Evolutionary conservation across 2,329 filamentous ascomycete species (phyloP).

Genomic region (Arthrobotrys megalospora): DNA sequence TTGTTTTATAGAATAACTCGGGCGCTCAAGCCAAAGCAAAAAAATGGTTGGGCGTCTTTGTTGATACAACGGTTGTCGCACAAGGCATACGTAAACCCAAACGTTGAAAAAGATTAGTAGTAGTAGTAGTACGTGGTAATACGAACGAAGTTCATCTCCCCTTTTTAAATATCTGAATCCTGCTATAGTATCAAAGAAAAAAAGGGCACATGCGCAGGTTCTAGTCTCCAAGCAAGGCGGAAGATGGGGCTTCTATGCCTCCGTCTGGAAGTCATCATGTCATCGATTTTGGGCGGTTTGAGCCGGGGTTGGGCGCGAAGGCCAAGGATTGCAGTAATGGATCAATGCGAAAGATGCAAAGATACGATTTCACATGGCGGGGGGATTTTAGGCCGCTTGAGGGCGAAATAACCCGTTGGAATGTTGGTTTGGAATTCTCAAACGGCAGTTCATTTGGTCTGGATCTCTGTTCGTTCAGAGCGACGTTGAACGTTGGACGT

Average conservation of each 20-base stretch:
- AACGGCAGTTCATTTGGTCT: no score
- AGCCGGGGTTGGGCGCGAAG: slow-evolving; percentile 14
- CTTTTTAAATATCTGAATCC: slow-evolving; percentile 9
- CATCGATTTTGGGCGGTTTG: slow-evolving; percentile 48
- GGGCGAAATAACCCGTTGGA: no score
- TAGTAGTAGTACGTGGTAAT: no score
- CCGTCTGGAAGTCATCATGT: slow-evolving; percentile 41
- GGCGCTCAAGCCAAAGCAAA: background rate
- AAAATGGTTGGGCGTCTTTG: background rate
- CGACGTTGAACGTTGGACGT: no score
- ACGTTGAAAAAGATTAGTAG: background rate
- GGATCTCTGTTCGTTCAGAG: no score
- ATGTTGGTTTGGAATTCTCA: background rate
- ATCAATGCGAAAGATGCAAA: background rate
- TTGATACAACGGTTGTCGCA: slow-evolving; percentile 11
- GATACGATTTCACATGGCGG: background rate
- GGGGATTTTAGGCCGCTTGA: background rate
- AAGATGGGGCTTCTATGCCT: background rate
- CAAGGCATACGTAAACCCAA: slow-evolving; percentile 14
- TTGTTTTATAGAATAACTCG: background rate
- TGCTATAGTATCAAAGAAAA: background rate
- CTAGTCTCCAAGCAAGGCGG: background rate
- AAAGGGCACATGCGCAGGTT: slow-evolving; percentile 8
- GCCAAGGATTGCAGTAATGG: no score
- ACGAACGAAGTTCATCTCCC: background rate